Evolutionary conservation across 495 filamentous ascomycete genomes (phyloP).

Genomic region (Xylaria cubensis): DNA sequence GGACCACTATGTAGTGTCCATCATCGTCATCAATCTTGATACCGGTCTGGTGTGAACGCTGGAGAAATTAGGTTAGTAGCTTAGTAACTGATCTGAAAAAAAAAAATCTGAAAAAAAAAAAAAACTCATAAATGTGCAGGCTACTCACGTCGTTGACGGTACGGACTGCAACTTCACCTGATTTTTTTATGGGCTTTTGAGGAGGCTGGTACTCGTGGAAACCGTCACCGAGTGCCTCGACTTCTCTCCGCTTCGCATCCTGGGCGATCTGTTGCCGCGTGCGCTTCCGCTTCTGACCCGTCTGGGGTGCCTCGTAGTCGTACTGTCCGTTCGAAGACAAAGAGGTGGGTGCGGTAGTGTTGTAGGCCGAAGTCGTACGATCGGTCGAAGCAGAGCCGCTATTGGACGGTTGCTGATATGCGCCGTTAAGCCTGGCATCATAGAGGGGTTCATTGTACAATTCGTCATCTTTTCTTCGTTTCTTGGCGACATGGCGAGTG

Average conservation of each 20-base stretch:
- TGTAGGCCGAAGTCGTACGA: conserved; percentile 80
- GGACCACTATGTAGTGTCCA: conserved; percentile 91
- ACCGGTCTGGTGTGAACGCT: conserved; percentile 62
- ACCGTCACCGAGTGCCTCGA: conserved; percentile 70
- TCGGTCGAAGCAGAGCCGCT: conserved; percentile 80
- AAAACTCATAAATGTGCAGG: background rate
- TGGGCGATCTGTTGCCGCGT: conserved; percentile 79
- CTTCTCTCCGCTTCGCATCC: conserved; percentile 78
- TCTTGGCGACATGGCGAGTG: conserved; percentile 53
- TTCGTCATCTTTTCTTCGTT: conserved; percentile 56
- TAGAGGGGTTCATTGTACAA: conserved; percentile 49
- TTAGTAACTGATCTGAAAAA: background rate
- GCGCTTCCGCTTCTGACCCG: conserved; percentile 86
- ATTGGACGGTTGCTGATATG: conserved; percentile 70
- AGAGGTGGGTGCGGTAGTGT: conserved; percentile 91
- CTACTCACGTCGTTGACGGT: conserved; percentile 81
- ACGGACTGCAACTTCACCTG: conserved; percentile 85
- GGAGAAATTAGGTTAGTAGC: conserved; percentile 10
- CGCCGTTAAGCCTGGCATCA: conserved; percentile 73
- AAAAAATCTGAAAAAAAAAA: background rate
- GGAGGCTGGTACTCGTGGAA: conserved; percentile 84
- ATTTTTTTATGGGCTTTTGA: conserved; percentile 86
- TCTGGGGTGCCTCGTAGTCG: conserved; percentile 57
- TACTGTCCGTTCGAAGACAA: conserved; percentile 69
- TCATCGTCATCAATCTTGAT: conserved; percentile 86